These are phyloP conservation scores for Hermanozyma aechmeae DNA, from an alignment of 805 yeast species.

Conservation along the genomic window DNA sequence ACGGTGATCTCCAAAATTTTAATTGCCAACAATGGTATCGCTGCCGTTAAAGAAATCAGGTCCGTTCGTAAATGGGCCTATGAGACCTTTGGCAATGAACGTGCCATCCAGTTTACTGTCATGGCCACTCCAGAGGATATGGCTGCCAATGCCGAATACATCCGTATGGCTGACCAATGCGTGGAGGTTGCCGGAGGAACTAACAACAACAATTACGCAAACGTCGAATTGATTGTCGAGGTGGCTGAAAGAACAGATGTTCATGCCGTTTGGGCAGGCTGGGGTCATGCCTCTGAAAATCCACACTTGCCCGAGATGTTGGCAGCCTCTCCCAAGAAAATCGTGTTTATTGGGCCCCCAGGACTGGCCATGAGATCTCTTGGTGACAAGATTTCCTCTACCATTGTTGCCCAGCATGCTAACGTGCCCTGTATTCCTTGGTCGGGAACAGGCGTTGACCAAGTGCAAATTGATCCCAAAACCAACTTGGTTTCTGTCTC, in stretches of 20 bases:
- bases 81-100: conserved; percentile 96
- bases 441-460: conserved; percentile 96
- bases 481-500: conserved; percentile 84
- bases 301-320: conserved; percentile 88
- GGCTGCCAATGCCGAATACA: conserved; percentile 93
- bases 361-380: conserved; percentile 99
- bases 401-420: conserved; percentile 99
- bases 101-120: conserved; percentile 86
- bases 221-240: conserved; percentile 94
- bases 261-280: conserved; percentile 99
- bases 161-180: conserved; percentile 98
- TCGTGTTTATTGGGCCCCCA: conserved; percentile 97
- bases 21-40: conserved; percentile 98
- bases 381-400: conserved; percentile 96
- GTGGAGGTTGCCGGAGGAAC: conserved; percentile 99
- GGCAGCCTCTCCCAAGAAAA: conserved; percentile 85
- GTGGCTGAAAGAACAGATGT: conserved; percentile 94
- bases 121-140: conserved; percentile 99
- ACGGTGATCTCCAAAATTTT: conserved; percentile 83
- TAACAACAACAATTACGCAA: conserved; percentile 96
- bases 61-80: conserved; percentile 98
- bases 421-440: conserved; percentile 98
- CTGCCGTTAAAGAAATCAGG: conserved; percentile 97
- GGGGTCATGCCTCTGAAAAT: conserved; percentile 99
- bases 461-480: conserved; percentile 57